Base-by-base conservation (phyloP, 257 asterid genomes). In the Solanum habrochaites region DNA sequence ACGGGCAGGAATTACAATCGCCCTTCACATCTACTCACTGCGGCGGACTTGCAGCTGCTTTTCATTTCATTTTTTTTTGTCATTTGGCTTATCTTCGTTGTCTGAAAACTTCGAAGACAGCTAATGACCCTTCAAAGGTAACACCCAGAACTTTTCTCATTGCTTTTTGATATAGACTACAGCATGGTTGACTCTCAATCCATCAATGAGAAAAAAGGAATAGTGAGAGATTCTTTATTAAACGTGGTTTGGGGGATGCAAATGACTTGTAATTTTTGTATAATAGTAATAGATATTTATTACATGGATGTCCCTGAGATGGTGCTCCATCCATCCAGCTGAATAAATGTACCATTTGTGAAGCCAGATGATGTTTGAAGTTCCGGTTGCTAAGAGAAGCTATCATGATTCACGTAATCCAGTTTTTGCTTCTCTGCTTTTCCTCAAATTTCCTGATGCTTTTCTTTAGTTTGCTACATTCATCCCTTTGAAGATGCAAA, bases 91-190 rank as follows among this genome's bases (percentile, higher is more conserved):
- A 96, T 86, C 89, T 97, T 84, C 95, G 97, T 91, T 97, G 89
- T 89, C 99, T 85, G 98, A 96, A 37, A 96, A 82, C 99, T 97
- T 71, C 92, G 90, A 94, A 80, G 90, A 95, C 98, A 58, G 98
- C 98, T 82, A 94, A 88, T 81, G 94, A 96, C 25, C 99, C 99
- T 88, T 94, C 99, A 49, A 97, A 96, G 99, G 99, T 97, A 91
- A 87, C 23, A 11, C 66, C 37, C 3, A 82, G 40, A 35, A 58
- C 77, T 45, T 67, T 67, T 23, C 58, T 42, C 82, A 80, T 87
- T 84, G 23, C 81, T 67, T 67, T 69, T 8, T 64, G 6, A 27
- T 35, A n/a, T 31, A 29, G 12, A 23, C 7, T 78, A 40, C 81
- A 43, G 16, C 66, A 60, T 86, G 73, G 23, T 66, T 23, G 78